Base-by-base conservation (phyloP, 352 stramenopile genomes). In the Globisporangium parvum region DNA sequence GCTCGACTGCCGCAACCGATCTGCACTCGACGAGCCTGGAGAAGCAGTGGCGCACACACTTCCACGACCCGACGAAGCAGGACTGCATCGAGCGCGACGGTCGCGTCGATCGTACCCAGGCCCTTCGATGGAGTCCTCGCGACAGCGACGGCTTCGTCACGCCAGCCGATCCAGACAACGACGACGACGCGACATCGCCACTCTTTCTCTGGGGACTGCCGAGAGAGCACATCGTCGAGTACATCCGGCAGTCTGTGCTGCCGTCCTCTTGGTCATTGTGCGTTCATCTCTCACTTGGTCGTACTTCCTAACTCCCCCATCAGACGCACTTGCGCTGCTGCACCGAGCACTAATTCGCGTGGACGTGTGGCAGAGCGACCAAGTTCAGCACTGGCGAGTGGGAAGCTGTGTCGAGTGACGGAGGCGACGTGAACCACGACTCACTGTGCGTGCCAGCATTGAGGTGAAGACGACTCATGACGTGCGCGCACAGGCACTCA, bases 181-280 rank as follows among this genome's bases (percentile, higher is more conserved):
- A 57, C 44, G 3, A 37, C 0, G 26, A 40, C 42, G 49, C 53
- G n/a, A 23, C 51, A 23, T 75, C 75, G 0, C 77, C 73, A 1
- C 48, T 89, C 15, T 65, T 75, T 20, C 60, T 85, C 20, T 90
- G 82, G 82, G 76, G 76, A 0, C 57, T 90, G 46, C 79, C 82
- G 31, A 66, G 77, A 21, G 79, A 90, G 45, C 75, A 90, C 49
- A 82, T 89, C 47, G 62, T 90, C 44, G 77, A 88, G 33, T 92
- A 84, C 59, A 89, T 92, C 51, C 75, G 77, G 5, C 82, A 89
- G 58, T 87, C 82, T 0, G 66, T 92, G 35, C 71, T 89, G 53
- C 79, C 79, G 14, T 63, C 72, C n/a, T 75, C 71, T 18, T 88
- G 76, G 73, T 65, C 63, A 47, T 78, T 67, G 82, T 92, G 64